Base-by-base conservation (phyloP, 139 green algal species). In the Deuterostichococcus epilithicus region DNA sequence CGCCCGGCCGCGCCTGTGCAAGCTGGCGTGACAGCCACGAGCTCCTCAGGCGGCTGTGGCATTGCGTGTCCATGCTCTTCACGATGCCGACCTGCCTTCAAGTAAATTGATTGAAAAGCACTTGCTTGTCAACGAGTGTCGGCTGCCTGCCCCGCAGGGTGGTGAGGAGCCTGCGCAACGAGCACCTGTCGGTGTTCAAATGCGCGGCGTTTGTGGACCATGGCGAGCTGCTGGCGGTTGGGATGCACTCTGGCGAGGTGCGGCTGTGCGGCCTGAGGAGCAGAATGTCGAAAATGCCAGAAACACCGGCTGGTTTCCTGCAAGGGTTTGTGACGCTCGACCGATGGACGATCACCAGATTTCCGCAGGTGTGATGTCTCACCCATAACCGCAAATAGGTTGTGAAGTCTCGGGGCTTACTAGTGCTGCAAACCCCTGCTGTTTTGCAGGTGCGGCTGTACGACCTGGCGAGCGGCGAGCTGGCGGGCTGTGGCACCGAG, bases 161-260 rank as follows among this genome's bases (percentile, higher is more conserved):
- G 26, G 75, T 84, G 38, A 76, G 89, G 0, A 87, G 80, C 0
- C 76, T 90, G 38, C 78, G 89, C 0, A 84, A 90, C 68, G 90
- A 92, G 23, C 73, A 70, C 23, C 70, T 71, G 25, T 63, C 70
- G 2, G 47, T 89, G 38, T 75, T 91, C 4, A 86, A 75, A 2
- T 80, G 77, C 2, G 80, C 75, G 23, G 70, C 78, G 20, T 94
- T 94, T 73, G 5, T 91, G 47, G 67, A 74, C 3, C 72, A 77
- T 34, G 78, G 83, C 66, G 76, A 83, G 34, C 37, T 81, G 10
- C 73, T 94, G 68, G 82, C 81, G 10, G 79, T 86, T n/a, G 91
- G 91, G 47, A 85, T 68, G 2, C 72, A 83, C 39, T 73, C 63
- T 38, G 86, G 86, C 2, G 82, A 84, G 69, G 28, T 76, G 1